Conservation (phyloP, 2,329 filamentous ascomycete species). For the Pyricularia sp. region DNA sequence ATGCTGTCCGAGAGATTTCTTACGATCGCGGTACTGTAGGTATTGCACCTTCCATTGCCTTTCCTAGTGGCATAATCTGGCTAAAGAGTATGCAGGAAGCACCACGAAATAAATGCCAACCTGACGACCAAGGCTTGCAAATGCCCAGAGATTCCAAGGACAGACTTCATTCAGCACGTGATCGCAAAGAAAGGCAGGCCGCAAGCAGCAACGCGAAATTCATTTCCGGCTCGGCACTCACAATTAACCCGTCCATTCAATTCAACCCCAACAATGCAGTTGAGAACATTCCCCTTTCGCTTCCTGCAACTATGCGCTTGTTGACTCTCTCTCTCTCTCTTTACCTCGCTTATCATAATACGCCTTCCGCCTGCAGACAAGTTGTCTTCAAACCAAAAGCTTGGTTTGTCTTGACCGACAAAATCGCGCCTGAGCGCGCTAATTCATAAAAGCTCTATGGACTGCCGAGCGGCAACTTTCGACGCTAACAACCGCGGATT, state of each 20-base stretch:
- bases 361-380: neutral
- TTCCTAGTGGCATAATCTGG: too few species aligned
- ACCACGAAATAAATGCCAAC: neutral
- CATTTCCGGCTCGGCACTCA: neutral
- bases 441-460: neutral
- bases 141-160: neutral
- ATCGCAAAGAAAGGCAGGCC: neutral
- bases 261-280: neutral
- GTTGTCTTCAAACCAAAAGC: neutral
- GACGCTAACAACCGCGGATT: neutral
- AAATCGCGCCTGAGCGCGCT: neutral
- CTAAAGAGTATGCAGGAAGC: neutral
- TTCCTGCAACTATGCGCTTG: neutral
- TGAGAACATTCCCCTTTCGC: neutral
- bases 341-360: neutral
- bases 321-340: neutral
- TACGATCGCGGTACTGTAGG: too few species aligned
- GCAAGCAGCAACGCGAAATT: neutral
- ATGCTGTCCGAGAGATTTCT: neutral
- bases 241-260: neutral
- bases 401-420: neutral
- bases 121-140: neutral
- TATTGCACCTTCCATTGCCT: too few species aligned
- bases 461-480: neutral
- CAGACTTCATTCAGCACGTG: neutral